Conservation (phyloP, 768 basidiomycete species). For the button mushroom (Agaricus bisporus) region DNA sequence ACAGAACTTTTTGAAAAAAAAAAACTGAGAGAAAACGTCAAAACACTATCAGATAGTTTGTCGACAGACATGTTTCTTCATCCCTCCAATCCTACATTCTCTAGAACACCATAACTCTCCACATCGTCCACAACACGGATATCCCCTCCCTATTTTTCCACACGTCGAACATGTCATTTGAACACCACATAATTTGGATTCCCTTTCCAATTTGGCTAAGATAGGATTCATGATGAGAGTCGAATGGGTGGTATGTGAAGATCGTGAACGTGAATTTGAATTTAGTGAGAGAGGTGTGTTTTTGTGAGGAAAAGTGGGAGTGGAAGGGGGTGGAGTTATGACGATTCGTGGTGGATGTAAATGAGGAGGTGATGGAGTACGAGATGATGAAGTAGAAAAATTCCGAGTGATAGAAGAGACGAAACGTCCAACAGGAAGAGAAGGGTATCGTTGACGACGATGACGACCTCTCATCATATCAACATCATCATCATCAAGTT, state of each 20-base stretch:
- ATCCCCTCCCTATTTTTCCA: constrained; percentile 37
- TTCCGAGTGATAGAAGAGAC: background rate
- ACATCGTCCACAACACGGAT: constrained; percentile 46
- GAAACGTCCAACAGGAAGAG: background rate
- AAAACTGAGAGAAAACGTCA: too few species aligned
- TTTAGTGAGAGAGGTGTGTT: background rate
- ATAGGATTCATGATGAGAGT: constrained; percentile 26
- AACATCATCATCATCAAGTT: background rate
- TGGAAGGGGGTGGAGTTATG: background rate
- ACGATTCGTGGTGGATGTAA: background rate
- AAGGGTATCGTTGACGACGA: background rate
- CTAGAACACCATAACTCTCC: constrained; percentile 52
- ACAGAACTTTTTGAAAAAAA: too few species aligned
- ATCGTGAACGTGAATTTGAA: background rate
- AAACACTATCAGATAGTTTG: background rate
- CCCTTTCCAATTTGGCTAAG: constrained; percentile 35
- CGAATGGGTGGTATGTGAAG: background rate
- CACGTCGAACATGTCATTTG: constrained; percentile 37
- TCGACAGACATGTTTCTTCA: constrained; percentile 31
- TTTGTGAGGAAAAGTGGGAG: too few species aligned
- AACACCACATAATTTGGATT: constrained; percentile 35
- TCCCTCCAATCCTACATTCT: constrained; percentile 38
- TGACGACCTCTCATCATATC: background rate
- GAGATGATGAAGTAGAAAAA: background rate
- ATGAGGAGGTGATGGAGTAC: background rate